A percentile compares a stretch with the other conserved stretches of the same genome.
phyloP scores from a whole-genome alignment of 2,329 filamentous ascomycete genomes.

The Fusarium burgessii region DNA sequence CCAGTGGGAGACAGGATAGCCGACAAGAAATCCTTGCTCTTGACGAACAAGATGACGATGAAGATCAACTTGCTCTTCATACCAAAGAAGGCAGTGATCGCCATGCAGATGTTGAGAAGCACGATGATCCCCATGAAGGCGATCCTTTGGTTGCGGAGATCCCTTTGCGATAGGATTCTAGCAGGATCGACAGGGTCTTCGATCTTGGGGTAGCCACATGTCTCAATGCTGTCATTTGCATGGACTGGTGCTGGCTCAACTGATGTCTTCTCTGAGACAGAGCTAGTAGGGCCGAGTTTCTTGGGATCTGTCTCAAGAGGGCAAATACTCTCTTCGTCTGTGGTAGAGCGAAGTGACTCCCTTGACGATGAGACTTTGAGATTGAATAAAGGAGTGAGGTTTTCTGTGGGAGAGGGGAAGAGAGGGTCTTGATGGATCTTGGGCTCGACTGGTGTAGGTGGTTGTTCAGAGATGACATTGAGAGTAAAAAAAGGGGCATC shows the following conservation, averaged over 20 bases:
- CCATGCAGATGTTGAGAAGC: constrained; percentile 36
- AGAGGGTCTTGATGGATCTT: background rate
- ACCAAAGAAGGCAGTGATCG: constrained; percentile 27
- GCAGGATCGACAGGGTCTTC: constrained; percentile 38
- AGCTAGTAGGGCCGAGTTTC: background rate
- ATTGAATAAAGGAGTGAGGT: background rate
- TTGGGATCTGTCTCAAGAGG: constrained; percentile 2
- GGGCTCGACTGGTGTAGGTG: background rate
- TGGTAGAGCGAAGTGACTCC: background rate
- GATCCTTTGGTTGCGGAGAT: constrained; percentile 35
- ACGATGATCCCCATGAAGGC: constrained; percentile 30
- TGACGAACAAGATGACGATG: constrained; percentile 30
- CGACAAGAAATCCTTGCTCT: constrained; percentile 41
- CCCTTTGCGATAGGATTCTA: constrained; percentile 7
- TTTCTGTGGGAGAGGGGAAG: background rate
- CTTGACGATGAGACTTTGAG: background rate
- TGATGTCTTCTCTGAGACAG: background rate
- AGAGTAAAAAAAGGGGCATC: background rate
- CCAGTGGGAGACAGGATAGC: constrained; percentile 32
- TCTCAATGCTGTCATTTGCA: constrained; percentile 20
- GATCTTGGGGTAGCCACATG: constrained; percentile 32
- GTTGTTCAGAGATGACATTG: background rate
- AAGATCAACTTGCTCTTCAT: constrained; percentile 37
- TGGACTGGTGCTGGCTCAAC: background rate
- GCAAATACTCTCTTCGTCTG: background rate